Conservation (phyloP, 441 rosid genomes). For the Populus hybrid region DNA sequence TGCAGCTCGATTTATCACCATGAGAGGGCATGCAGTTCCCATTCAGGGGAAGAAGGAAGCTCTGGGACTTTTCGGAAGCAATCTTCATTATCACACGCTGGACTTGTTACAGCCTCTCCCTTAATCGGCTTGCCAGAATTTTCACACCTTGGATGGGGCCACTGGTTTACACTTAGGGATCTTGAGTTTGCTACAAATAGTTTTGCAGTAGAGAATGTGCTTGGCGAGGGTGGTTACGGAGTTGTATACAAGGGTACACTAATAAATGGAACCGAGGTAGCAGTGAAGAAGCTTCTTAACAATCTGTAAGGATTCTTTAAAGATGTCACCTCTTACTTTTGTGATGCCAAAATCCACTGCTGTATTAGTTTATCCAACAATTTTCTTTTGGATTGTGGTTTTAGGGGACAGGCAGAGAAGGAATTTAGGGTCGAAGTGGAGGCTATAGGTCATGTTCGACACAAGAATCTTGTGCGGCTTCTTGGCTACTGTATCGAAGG, state of each 20-base stretch:
- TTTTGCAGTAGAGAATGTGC: constrained; percentile 72
- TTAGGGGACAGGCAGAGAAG: constrained; percentile 92
- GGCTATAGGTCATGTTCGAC: constrained; percentile 95
- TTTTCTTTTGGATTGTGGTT: constrained; percentile 14
- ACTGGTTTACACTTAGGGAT: constrained; percentile 99
- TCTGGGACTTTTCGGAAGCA: constrained; percentile 61
- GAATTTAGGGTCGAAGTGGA: constrained; percentile 93
- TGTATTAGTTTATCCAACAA: not conserved
- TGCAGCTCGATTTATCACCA: constrained; percentile 66
- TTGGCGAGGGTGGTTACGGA: constrained; percentile 99
- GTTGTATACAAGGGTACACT: constrained; percentile 44
- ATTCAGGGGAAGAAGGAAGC: constrained; percentile 91
- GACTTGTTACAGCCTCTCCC: constrained; percentile 70
- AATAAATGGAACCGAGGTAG: constrained; percentile 77
- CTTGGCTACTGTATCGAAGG: constrained; percentile 63
- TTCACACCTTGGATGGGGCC: constrained; percentile 99
- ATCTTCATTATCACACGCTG: constrained; percentile 48
- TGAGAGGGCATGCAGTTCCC: constrained; percentile 68
- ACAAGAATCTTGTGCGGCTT: constrained; percentile 64
- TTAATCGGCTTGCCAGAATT: constrained; percentile 81
- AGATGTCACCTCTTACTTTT: constrained; percentile 7
- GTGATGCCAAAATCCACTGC: not conserved
- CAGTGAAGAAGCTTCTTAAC: constrained; percentile 95
- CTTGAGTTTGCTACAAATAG: constrained; percentile 81
- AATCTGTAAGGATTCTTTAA: constrained; percentile 62